Conservation (phyloP, 352 stramenopile genomes). For the Globisporangium abappressorium region DNA sequence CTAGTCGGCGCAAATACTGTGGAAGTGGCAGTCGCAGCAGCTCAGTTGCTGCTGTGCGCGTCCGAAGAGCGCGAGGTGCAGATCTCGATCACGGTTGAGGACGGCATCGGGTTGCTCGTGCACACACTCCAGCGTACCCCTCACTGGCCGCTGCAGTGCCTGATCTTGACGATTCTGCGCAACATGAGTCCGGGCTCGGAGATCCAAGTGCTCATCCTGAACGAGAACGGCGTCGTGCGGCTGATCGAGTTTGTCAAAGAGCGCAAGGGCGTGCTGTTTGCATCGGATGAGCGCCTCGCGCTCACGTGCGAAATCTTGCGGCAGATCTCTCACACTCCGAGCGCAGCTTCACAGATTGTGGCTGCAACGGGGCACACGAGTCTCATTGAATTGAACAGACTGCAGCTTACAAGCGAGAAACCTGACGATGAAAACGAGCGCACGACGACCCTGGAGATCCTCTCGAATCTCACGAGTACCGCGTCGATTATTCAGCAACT, state of each 20-base stretch:
- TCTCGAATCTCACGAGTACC: conserved; percentile 38
- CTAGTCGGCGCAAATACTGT: conserved; percentile 30
- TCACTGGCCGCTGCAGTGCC: conserved; percentile 37
- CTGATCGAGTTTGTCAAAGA: conserved; percentile 49
- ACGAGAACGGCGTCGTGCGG: conserved; percentile 35
- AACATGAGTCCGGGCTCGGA: conserved; percentile 61
- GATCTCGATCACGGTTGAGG: conserved; percentile 65
- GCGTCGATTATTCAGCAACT: conserved; percentile 25
- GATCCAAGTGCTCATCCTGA: conserved; percentile 60
- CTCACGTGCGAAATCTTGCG: conserved; percentile 43
- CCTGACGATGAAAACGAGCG: conserved; percentile 18
- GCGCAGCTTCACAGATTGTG: conserved; percentile 36
- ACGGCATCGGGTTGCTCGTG: conserved; percentile 62
- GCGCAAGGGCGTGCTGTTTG: conserved; percentile 23
- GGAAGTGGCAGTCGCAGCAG: conserved; percentile 40
- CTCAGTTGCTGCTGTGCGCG: conserved; percentile 39
- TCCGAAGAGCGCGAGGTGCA: conserved; percentile 51
- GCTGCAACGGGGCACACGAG: conserved; percentile 33
- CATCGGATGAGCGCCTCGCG: conserved; percentile 34
- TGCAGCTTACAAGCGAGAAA: conserved; percentile 15
- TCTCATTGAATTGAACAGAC: conserved; percentile 41
- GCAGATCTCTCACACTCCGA: conserved; percentile 34
- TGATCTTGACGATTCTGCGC: conserved; percentile 42
- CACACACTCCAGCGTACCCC: conserved; percentile 34
- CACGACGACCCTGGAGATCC: conserved; percentile 38